Evolutionary conservation across 1,284 basidiomycete species (phyloP), one percentile per base, ranked within the genome.

Genomic region (Heterobasidion irregulare): DNA sequence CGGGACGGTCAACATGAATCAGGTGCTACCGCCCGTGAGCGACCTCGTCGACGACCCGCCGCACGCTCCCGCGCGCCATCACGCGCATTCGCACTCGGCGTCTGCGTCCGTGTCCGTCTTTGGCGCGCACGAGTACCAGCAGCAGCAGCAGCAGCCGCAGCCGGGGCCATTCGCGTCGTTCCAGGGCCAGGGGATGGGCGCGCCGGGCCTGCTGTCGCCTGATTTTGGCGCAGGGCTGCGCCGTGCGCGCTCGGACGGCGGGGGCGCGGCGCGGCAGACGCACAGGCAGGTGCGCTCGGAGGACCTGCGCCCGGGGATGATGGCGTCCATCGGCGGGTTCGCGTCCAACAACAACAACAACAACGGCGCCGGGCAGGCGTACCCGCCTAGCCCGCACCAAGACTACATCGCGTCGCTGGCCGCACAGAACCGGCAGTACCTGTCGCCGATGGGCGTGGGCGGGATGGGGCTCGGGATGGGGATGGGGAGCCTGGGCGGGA

Each of bases 241-340:
- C 16, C 67, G 70, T 6, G 64, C 71, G 53, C 80, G 78, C 62
- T 83, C 80, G 7, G 84, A 86, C 56, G 66, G 73, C 33, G 71
- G 72, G 6, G 65, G 66, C 36, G 65, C 68, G 50, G 66, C 61
- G 59, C 66, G 50, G 59, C 63, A 50, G 59, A 61, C 57, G 46
- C 53, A 61, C 54, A 58, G 64, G 35, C 61, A 65, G 52, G 59
- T 59, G 36, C 75, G 80, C 56, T 82, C 78, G 18, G 81, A 84
- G 62, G 80, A 83, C 58, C 62, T 73, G 33, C 60, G 68, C n/a
- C 65, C 57, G 32, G 63, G 60, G 50, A 58, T 63, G 26, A 15
- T 32, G 26, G 48, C 26, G 56, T 52, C 64, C 44, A 65, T 64
- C 58, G 72, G 52, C 47, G 10, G 12, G 38, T 41, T 41, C 26